Conservation (phyloP, 2,329 filamentous ascomycete genomes). For the Cordyceps tenuipes region DNA sequence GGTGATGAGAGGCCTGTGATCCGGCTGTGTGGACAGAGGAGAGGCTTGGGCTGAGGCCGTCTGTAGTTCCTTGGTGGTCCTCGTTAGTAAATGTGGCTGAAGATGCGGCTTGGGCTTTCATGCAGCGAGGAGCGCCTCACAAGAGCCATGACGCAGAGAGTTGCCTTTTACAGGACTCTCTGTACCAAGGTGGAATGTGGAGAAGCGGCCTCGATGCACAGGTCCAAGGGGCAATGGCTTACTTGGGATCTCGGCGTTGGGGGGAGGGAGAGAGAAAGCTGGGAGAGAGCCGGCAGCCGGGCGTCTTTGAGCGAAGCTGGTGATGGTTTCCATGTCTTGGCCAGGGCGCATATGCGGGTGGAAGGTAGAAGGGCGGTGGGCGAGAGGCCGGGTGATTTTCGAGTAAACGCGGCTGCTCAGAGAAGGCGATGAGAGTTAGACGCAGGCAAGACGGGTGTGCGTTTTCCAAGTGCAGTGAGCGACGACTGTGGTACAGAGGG, state of each 20-base stretch:
- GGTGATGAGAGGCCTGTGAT: slow-evolving; percentile 48
- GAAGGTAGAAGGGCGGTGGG: not conserved
- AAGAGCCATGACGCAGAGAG: too few species aligned
- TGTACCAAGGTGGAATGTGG: not conserved
- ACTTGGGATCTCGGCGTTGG: slow-evolving; percentile 29
- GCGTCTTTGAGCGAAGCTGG: slow-evolving; percentile 27
- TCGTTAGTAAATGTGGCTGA: slow-evolving; percentile 13
- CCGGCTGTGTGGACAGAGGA: slow-evolving; percentile 53
- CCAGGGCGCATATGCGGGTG: not conserved
- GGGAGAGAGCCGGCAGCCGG: slow-evolving; percentile 26
- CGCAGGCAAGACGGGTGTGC: too few species aligned
- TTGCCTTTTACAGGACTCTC: too few species aligned
- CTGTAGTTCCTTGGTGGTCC: slow-evolving; percentile 39
- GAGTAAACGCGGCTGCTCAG: not conserved
- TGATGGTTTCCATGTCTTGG: slow-evolving; percentile 21
- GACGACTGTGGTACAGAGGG: not conserved
- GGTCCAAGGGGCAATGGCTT: slow-evolving; percentile 14
- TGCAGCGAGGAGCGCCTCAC: too few species aligned
- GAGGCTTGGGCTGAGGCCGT: slow-evolving; percentile 54
- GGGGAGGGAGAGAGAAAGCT: slow-evolving; percentile 29
- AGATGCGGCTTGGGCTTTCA: not conserved
- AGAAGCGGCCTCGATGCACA: not conserved
- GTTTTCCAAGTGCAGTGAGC: too few species aligned
- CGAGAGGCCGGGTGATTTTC: not conserved
- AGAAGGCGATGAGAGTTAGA: not conserved